Base-by-base conservation (phyloP, 2,329 filamentous ascomycete genomes). In the Cadophora gregata region DNA sequence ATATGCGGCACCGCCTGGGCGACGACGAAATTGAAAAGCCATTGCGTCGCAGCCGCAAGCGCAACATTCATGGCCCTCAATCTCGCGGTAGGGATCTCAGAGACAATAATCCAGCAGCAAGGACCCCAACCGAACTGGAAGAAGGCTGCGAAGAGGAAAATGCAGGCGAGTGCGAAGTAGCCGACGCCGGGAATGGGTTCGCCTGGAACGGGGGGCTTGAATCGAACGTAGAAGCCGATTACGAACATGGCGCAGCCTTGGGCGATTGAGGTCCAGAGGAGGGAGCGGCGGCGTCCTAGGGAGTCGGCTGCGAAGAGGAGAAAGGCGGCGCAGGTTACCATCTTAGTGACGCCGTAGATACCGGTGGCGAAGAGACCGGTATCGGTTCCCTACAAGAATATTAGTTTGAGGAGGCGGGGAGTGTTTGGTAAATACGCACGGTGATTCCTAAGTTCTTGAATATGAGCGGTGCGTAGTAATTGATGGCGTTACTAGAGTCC, bases 11-110 rank as follows among this genome's bases (percentile, higher is more conserved):
- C 88, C 38, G 88, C 87, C 65, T 88, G 81, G 1, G 90, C 89
- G 65, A 92, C 87, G 10, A 91, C 85, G 68, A 92, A 90, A 75
- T 93, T 93, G 78, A 92, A 92, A 4, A 92, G 77, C 89, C 89
- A 91, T 73, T 92, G 89, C 0, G 87, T 90, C 1, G 86, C 87
- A 0, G 90, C 89, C 0, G 85, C 89, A 56, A 92, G 81, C 1
- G 89, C 85, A 7, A 92, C 89, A 73, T 91, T 92, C 70, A 90
- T 79, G 21, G 86, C 86, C 64, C 90, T 81, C 8, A 92, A 81
- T 38, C 90, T 82, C 0, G 88, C 87, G 7, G 88, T 88, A 0
- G 89, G 89, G 66, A 92, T 92, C 77, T 93, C 90, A 29, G 85
- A 85, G 3, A 90, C 85, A 73, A 91, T 88, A 50, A 88, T 88